These are phyloP conservation scores for Aspergillus neoniger DNA, from an alignment of 2,329 filamentous ascomycete species.

Conservation along the genomic window DNA sequence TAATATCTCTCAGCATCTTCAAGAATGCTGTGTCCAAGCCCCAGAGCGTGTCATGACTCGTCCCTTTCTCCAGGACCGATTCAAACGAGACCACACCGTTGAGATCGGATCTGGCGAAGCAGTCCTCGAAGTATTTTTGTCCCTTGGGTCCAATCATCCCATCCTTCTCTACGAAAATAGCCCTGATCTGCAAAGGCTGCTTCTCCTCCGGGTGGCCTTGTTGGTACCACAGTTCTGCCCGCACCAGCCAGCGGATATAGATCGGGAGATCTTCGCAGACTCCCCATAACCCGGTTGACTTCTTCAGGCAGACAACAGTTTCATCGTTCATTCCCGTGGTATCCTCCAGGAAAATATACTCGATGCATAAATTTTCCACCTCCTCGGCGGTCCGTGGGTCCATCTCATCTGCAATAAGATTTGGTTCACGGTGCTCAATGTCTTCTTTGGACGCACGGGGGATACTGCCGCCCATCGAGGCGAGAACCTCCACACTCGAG, in stretches of 20 bases:
- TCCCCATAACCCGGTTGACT: background rate
- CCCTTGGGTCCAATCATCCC: background rate
- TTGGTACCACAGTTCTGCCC: background rate
- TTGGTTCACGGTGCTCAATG: no score
- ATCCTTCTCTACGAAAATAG: background rate
- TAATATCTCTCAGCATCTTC: background rate
- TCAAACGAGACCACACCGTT: background rate
- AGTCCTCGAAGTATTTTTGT: constrained; percentile 2
- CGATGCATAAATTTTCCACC: background rate
- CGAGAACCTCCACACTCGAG: background rate
- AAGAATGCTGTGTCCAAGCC: background rate
- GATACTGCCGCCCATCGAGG: background rate
- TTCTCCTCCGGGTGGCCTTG: background rate
- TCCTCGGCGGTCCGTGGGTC: background rate
- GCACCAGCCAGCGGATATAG: background rate
- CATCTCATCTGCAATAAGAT: background rate
- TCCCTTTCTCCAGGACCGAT: background rate
- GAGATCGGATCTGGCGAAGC: background rate
- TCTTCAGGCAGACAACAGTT: constrained; percentile 2
- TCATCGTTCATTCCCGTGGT: constrained; percentile 5
- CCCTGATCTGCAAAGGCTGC: background rate
- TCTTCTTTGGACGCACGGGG: background rate
- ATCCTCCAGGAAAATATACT: background rate
- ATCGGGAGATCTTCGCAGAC: constrained; percentile 1
- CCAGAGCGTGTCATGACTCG: constrained; percentile 1